Percentiles rank a stretch among this genome's conserved stretches.
Evolutionary conservation across 148 eudicot genomes (phyloP).

Genomic region (Spergularia bocconei): DNA sequence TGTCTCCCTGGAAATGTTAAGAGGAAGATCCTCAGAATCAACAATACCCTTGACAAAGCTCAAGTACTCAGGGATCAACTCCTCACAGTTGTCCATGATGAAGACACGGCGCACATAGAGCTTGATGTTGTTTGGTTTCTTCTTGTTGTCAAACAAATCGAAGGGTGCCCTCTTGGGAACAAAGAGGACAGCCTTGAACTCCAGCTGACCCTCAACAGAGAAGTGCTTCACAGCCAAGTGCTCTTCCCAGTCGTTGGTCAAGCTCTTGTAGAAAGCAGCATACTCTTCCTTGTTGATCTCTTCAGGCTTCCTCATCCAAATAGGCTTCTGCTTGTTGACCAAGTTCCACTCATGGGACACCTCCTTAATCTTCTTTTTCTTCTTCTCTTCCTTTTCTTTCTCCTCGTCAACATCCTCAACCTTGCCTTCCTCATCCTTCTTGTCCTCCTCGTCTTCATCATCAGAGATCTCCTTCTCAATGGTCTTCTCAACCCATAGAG

Average conservation of each 20-base stretch:
- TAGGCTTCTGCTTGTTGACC: conserved; percentile 71
- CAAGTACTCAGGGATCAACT: conserved; percentile 73
- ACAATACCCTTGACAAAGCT: conserved; percentile 89
- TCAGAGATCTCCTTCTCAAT: conserved; percentile 82
- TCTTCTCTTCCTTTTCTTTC: conserved; percentile 74
- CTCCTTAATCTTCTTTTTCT: conserved; percentile 74
- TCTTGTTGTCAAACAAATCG: conserved; percentile 75
- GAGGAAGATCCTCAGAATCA: conserved; percentile 81
- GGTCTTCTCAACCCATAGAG: conserved; percentile 80
- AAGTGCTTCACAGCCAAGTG: conserved; percentile 89
- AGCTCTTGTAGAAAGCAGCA: conserved; percentile 72
- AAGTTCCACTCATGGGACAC: conserved; percentile 73
- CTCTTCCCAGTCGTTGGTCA: conserved; percentile 75
- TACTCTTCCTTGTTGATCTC: conserved; percentile 76
- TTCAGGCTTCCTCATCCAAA: conserved; percentile 95
- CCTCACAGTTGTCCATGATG: conserved; percentile 94
- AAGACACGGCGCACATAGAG: conserved; percentile 80
- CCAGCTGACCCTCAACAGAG: conserved; percentile 85
- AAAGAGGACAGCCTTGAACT: conserved; percentile 82
- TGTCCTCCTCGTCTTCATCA: conserved; percentile 79
- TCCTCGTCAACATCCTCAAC: conserved; percentile 85
- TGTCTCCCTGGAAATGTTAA: conserved; percentile 76
- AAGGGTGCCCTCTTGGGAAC: conserved; percentile 88
- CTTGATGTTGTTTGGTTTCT: conserved; percentile 86
- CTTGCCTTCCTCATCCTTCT: conserved; percentile 76